Conservation (phyloP, 805 yeast species). For the Starmerella tilneyi region DNA sequence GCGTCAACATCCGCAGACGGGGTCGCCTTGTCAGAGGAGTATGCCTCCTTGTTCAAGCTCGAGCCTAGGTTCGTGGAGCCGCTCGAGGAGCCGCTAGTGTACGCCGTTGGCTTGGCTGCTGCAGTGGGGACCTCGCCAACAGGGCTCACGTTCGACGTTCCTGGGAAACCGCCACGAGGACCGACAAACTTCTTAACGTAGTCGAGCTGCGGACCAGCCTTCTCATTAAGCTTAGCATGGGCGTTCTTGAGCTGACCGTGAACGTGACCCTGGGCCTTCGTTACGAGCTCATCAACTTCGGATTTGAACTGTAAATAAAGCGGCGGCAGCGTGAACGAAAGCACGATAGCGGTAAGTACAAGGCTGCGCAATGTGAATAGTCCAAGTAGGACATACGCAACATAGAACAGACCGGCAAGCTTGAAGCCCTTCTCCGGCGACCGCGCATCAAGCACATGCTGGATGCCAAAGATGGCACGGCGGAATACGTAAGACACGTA, state of each 20-base stretch:
- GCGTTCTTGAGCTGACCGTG: conserved; percentile 24
- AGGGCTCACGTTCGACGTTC: conserved; percentile 18
- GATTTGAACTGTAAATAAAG: conserved; percentile 63
- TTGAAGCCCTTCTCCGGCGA: conserved; percentile 41
- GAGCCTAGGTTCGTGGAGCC: conserved; percentile 7
- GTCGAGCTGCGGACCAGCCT: conserved; percentile 33
- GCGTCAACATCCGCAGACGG: conserved; percentile 10
- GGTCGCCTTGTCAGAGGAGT: neutral
- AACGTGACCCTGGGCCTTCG: conserved; percentile 23
- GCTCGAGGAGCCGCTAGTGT: conserved; percentile 19
- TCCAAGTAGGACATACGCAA: conserved; percentile 59
- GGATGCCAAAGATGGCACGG: conserved; percentile 26
- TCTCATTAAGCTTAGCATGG: conserved; percentile 25
- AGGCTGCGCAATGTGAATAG: conserved; percentile 65
- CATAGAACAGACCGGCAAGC: conserved; percentile 63
- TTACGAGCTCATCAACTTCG: conserved; percentile 51
- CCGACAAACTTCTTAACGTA: conserved; percentile 29
- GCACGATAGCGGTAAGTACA: conserved; percentile 45
- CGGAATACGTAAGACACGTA: conserved; percentile 33
- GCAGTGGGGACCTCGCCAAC: conserved; percentile 25
- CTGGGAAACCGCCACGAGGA: conserved; percentile 32
- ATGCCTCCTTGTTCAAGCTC: neutral
- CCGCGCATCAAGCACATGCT: conserved; percentile 38
- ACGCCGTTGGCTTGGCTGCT: conserved; percentile 26
- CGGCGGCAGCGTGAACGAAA: conserved; percentile 65